These are phyloP conservation scores for Coemansia sp. DNA, from an alignment of 192 early-diverging fungal genomes.

Conservation along the genomic window DNA sequence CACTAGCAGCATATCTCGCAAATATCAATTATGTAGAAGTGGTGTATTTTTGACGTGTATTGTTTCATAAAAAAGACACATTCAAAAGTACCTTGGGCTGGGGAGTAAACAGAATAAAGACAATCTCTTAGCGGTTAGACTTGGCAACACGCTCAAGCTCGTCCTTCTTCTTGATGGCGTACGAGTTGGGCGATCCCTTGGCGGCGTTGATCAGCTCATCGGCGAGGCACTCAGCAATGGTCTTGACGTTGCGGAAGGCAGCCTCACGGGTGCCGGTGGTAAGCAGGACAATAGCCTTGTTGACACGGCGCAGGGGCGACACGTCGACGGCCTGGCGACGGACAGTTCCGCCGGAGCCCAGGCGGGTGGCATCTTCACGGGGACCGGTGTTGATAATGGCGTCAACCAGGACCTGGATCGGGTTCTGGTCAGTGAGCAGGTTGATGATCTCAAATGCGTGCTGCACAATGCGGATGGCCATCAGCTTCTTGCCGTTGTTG, in stretches of 20 bases:
- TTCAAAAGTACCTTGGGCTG: neutral
- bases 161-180: slow-evolving; percentile 99
- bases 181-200: slow-evolving; percentile 98
- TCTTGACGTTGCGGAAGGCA: slow-evolving; percentile 99
- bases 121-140: slow-evolving; percentile 54
- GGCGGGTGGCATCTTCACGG: slow-evolving; percentile 98
- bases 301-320: slow-evolving; percentile 95
- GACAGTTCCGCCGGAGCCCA: slow-evolving; percentile 95
- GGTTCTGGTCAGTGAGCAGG: slow-evolving; percentile 97
- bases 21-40: neutral
- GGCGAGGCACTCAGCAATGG: slow-evolving; percentile 98
- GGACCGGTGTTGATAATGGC: slow-evolving; percentile 99
- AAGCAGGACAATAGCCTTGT: slow-evolving; percentile 91
- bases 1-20: neutral
- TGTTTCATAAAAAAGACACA: neutral
- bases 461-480: slow-evolving; percentile 98
- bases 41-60: neutral
- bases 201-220: slow-evolving; percentile 99
- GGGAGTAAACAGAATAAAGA: neutral
- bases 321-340: slow-evolving; percentile 99
- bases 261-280: slow-evolving; percentile 97
- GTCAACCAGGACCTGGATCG: slow-evolving; percentile 96
- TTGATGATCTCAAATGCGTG: slow-evolving; percentile 99
- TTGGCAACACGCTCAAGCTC: slow-evolving; percentile 76
- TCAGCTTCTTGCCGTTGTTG: slow-evolving; percentile 99